Base-by-base conservation (phyloP, 176 grass and related monocot species). In the Cocos nucifera region DNA sequence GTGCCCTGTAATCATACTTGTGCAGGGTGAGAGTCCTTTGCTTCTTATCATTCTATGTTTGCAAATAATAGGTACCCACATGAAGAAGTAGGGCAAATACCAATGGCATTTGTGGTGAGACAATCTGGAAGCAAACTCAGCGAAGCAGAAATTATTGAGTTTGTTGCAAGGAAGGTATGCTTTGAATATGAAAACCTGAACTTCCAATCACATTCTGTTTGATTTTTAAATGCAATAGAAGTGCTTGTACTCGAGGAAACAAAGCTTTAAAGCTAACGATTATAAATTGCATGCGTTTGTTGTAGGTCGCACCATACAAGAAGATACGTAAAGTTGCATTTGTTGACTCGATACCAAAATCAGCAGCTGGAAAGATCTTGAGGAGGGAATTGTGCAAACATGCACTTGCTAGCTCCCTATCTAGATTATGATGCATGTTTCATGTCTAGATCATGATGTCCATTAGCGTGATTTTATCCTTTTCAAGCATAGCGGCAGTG, bases 51-150 rank as follows among this genome's bases (percentile, higher is more conserved):
- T 0, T 19, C 5, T 2, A 53, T 28, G 50, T 6, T 51, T 74
- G 1, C 17, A 53, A 48, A 4, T 20, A 62, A 7, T 58, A 86
- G 86, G 54, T 84, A 82, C 66, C 83, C 91, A 57, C 57, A 88
- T 26, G 80, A 90, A 57, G 83, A 87, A 51, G 83, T 75, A 6
- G 91, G 91, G n/a, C 71, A 90, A 74, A 90, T 96, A 59, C 91
- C 91, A 0, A 30, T 79, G 22, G 91, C 83, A 12, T 66, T 87
- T 21, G 75, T 96, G 15, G 91, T 96, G 9, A 87, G 78, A 71
- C 75, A 62, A 9, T 51, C 76, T 2, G 83, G 86, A 66, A 87
- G 86, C 78, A 87, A 65, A 19, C 10, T 90, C 15, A 87, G 62
- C 4, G 83, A 82, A 54, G 59, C 60, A 22, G 68, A 90, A 66